Percentiles rank a stretch among this genome's conserved stretches.
These are phyloP conservation scores for Pleurozium schreberi DNA, from an alignment of 225 moss, liverwort and hornwort genomes.

Conservation along the genomic window DNA sequence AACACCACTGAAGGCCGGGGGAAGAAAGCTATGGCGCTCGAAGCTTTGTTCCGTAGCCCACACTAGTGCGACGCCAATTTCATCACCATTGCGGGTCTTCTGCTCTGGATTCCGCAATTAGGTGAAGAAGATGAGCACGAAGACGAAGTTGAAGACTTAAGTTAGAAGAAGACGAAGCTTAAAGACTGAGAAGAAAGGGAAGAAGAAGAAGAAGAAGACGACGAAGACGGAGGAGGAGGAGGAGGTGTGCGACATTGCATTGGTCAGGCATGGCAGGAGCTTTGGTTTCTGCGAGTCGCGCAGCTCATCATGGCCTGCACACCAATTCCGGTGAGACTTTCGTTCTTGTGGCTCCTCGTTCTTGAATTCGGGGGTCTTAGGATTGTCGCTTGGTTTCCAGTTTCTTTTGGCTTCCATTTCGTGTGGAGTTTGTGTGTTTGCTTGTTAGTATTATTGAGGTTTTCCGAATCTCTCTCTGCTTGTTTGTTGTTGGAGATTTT, in stretches of 20 bases:
- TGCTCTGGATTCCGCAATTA: not conserved
- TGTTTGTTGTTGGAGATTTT: not conserved
- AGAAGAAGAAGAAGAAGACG: not conserved
- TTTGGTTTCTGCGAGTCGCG: not conserved
- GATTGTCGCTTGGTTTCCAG: not conserved
- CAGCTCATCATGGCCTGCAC: not conserved
- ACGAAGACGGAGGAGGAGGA: not conserved
- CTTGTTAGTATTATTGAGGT: not conserved
- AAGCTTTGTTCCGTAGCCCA: not conserved
- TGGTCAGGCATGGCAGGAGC: not conserved
- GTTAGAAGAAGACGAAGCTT: not conserved
- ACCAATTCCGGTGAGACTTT: not conserved
- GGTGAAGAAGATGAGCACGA: not conserved
- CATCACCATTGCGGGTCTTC: not conserved
- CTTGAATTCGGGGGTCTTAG: not conserved
- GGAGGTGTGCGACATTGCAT: not conserved
- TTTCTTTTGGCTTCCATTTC: not conserved
- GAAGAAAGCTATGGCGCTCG: conserved; percentile 5
- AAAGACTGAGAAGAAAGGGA: not conserved
- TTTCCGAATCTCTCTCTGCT: not conserved
- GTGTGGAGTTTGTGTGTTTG: not conserved
- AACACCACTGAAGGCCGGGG: not conserved
- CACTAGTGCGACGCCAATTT: not conserved
- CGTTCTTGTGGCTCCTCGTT: not conserved
- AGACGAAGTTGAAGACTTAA: not conserved